Evolutionary conservation across 1,284 basidiomycete genomes (phyloP), one percentile per base, ranked within the genome.

Genomic region (Pascua guehoae): DNA sequence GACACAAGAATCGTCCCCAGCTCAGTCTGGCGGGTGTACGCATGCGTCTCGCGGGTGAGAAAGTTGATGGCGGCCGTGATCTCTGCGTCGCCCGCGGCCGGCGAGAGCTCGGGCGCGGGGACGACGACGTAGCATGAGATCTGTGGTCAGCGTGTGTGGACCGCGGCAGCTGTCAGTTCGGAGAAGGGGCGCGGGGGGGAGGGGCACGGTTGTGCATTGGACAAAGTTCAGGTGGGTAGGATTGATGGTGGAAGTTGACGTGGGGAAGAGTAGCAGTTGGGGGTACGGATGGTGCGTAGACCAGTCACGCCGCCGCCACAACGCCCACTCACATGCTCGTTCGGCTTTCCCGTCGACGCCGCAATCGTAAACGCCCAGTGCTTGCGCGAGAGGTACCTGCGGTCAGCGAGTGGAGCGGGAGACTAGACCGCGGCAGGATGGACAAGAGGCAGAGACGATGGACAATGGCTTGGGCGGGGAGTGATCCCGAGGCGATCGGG

Each of bases 321-420:
- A 36, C 8, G 15, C 10, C 1, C 8, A 61, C 66, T 51, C 24
- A 73, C 72, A 38, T 67, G 62, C 12, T 75, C 73, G 1, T 65
- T 70, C 10, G 69, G 69, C 60, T 74, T 74, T n/a, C 71, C 71
- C 2, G 73, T 74, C 24, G 67, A 68, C 10, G 71, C 68, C 8
- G 69, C 72, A 41, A 75, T 75, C 18, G 65, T 73, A 40, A 71
- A 68, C 11, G 66, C 59, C 66, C 70, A 74, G 53, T 73, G 71
- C 1, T 66, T 68, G 9, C 73, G 59, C 1, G 71, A 73, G 9
- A 75, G 61, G 47, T 68, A 71, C 73, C 73, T 75, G 48, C 7
- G 11, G 57, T 62, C 49, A 58, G 57, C 40, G n/a, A 24, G 17
- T n/a, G 41, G 24, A 32, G 24, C 24, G 24, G 24, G 7, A 32